phyloP scores from a whole-genome alignment of 163 green algal species.

The Scenedesmus sp. region DNA sequence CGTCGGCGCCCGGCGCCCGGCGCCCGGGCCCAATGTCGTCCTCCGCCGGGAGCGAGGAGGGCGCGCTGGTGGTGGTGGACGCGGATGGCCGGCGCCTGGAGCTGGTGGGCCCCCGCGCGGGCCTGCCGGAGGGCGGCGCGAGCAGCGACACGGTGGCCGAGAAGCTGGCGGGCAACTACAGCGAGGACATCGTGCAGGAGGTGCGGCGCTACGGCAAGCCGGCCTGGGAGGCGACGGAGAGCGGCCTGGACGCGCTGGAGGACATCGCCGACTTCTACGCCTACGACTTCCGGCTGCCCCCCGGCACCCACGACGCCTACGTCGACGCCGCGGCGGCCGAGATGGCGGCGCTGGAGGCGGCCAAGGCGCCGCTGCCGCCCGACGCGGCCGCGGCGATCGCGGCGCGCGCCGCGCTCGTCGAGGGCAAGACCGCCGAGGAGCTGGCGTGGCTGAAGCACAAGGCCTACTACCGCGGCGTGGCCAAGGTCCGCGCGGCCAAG shows the following conservation, averaged over 20 bases:
- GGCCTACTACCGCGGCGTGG: slow-evolving; percentile 33
- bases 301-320: slow-evolving; percentile 4
- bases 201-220: slow-evolving; percentile 23
- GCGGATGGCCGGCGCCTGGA: too few relatives aligned
- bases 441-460: slow-evolving; percentile 44
- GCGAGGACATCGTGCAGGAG: slow-evolving; percentile 20
- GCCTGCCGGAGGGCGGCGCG: neutral
- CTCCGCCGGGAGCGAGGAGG: too few relatives aligned
- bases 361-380: slow-evolving; percentile 10
- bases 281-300: slow-evolving; percentile 41
- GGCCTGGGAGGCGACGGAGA: slow-evolving; percentile 22
- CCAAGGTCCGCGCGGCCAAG: slow-evolving; percentile 18
- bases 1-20: too few relatives aligned
- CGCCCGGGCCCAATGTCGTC: too few relatives aligned
- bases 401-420: slow-evolving; percentile 15
- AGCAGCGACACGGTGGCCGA: slow-evolving; percentile 14
- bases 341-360: slow-evolving; percentile 4
- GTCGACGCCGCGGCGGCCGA: neutral
- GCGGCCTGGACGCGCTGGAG: slow-evolving; percentile 29
- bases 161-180: slow-evolving; percentile 30
- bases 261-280: slow-evolving; percentile 13
- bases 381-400: neutral
- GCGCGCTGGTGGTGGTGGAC: too few relatives aligned
- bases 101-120: neutral
- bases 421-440: slow-evolving; percentile 15